phyloP scores from a whole-genome alignment of 2,329 filamentous ascomycete genomes.

The Lecanoromycetidae sp. region DNA sequence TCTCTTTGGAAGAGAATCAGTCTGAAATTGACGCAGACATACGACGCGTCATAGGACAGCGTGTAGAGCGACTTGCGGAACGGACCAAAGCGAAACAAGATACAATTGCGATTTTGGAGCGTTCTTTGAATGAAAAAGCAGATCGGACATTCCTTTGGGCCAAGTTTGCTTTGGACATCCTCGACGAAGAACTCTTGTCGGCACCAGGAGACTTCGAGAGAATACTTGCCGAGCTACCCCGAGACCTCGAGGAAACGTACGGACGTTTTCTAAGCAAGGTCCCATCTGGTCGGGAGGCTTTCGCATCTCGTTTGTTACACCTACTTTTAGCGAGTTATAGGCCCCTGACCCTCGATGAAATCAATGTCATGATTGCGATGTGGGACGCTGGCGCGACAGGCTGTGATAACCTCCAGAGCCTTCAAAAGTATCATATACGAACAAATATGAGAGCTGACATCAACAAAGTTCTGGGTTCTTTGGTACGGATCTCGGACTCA shows the following conservation, averaged over 20 bases:
- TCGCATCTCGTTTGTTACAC: conserved; percentile 24
- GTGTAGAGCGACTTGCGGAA: conserved; percentile 24
- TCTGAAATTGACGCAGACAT: conserved; percentile 23
- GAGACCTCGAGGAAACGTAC: conserved; percentile 25
- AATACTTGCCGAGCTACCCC: conserved; percentile 26
- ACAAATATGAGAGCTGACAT: conserved; percentile 24
- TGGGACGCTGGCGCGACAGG: conserved; percentile 9
- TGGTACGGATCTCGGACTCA: conserved; percentile 25
- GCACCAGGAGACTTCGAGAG: conserved; percentile 22
- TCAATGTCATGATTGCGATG: conserved; percentile 26
- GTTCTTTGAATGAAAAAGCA: conserved; percentile 24
- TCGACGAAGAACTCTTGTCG: conserved; percentile 23
- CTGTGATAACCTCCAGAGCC: conserved; percentile 18
- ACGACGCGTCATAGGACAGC: conserved; percentile 24
- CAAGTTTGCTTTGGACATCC: conserved; percentile 26
- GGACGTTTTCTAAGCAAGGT: conserved; percentile 24
- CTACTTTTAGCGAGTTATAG: conserved; percentile 27
- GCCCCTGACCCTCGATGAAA: conserved; percentile 26
- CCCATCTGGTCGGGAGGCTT: conserved; percentile 18
- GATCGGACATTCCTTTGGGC: conserved; percentile 31
- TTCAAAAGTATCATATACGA: conserved; percentile 20
- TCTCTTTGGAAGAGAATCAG: conserved; percentile 22
- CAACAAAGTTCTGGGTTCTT: conserved; percentile 25
- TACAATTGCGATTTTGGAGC: conserved; percentile 22
- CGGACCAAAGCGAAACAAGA: conserved; percentile 21